Evolutionary conservation across 78 protist species (phyloP), one percentile per base, ranked within the genome.

Genomic region (Protostelium mycophagum): DNA sequence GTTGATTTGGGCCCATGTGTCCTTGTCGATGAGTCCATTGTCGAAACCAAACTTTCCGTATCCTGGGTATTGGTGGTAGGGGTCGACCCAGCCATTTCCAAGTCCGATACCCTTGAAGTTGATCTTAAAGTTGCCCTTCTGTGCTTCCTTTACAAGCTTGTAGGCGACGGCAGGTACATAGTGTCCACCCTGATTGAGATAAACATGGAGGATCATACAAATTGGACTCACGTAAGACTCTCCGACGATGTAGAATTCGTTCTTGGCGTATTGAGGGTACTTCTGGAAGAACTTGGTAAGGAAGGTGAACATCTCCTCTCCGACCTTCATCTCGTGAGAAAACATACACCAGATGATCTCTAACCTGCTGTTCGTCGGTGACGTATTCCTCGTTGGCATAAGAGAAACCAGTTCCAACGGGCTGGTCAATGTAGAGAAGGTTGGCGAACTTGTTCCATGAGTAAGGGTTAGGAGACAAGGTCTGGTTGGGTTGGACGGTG

Each of bases 341-440:
- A 25, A 5, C 31, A 51, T 16, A 25, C 73, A 16, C 16, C 73
- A 25, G 73, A 51, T 16, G 73, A 5, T 51, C 73, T 16, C 5
- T 51, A 5, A 51, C 73, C 73, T 51, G 73, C 16, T 51, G 73
- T 16, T 51, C 73, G 73, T 51, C 16, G 31, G 73, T 51, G 73
- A 51, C 73, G 73, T 51, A 51, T 25, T 51, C 73, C 73, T 51
- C 73, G 73, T 51, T 51, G 73, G 73, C 73, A 83, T 73, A 94
- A n/a, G 91, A 85, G 87, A 95, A 95, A 38, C 97, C 97, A 38
- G 94, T 94, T 35, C 97, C 97, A 25, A 93, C 91, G 37, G 97
- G 97, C 0, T 51, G 38, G 38, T 95, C 97, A 16, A 94, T 84
- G 39, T 86, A 94, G 88, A 94, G 86, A 37, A 94, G 37, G 87